These are phyloP conservation scores for Begonia loranthoides DNA, from an alignment of 306 rosid species.

Conservation along the genomic window DNA sequence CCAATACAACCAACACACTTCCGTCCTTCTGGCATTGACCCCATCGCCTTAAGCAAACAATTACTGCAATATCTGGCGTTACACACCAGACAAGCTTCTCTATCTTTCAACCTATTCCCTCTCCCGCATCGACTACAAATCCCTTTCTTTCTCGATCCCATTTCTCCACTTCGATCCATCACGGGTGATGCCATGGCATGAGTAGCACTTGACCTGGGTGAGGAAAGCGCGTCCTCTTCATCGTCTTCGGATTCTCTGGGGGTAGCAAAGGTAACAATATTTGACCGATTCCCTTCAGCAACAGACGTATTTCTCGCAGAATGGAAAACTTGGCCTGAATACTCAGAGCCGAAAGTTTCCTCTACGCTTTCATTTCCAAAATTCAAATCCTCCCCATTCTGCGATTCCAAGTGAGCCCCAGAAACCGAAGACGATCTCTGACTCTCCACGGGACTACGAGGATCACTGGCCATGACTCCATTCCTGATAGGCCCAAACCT, in stretches of 20 bases:
- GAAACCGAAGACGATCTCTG: slow-evolving; percentile 44
- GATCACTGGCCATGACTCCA: slow-evolving; percentile 22
- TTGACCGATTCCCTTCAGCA: slow-evolving; percentile 27
- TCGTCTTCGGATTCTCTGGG: slow-evolving; percentile 54
- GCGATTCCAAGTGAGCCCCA: slow-evolving; percentile 26
- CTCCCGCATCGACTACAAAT: slow-evolving; percentile 62
- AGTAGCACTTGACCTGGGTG: slow-evolving; percentile 47
- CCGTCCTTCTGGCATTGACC: slow-evolving; percentile 91
- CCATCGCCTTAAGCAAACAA: slow-evolving; percentile 84
- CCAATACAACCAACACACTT: slow-evolving; percentile 85
- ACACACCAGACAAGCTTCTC: slow-evolving; percentile 72
- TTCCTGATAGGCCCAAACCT: slow-evolving; percentile 32
- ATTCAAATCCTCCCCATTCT: slow-evolving; percentile 18
- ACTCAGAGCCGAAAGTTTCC: slow-evolving; percentile 17
- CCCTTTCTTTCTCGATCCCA: slow-evolving; percentile 23
- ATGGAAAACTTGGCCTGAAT: slow-evolving; percentile 15
- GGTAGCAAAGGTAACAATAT: slow-evolving; percentile 40
- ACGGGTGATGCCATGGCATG: slow-evolving; percentile 43
- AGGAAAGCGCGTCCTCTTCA: slow-evolving; percentile 28
- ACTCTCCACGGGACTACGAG: slow-evolving; percentile 33
- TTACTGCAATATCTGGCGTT: slow-evolving; percentile 58
- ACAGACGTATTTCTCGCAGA: slow-evolving; percentile 5
- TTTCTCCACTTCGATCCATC: slow-evolving; percentile 5
- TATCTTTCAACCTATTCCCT: slow-evolving; percentile 61
- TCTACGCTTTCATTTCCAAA: slow-evolving; percentile 21